Percentiles rank a stretch among this genome's conserved stretches.
Conservation (phyloP, 805 yeast species). For the Scheffersomyces ergatensis region DNA sequence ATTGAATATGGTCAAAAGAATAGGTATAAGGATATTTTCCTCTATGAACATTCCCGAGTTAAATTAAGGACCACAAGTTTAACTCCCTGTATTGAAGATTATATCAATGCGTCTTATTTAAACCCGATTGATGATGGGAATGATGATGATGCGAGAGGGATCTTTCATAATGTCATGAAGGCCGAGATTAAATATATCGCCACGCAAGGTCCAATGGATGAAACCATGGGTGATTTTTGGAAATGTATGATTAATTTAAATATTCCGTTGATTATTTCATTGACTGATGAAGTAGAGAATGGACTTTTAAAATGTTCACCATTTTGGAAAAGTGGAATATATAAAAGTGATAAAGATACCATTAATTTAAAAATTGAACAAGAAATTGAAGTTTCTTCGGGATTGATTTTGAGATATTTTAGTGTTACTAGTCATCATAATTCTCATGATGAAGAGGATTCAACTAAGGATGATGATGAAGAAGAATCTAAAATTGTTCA, state of each 20-base stretch:
- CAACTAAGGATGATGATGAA: too few relatives aligned
- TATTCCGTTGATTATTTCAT: conserved; percentile 66
- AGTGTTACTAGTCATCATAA: conserved; percentile 28
- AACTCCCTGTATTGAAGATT: conserved; percentile 39
- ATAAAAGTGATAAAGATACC: conserved; percentile 28
- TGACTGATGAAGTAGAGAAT: conserved; percentile 74
- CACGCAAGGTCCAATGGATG: conserved; percentile 80
- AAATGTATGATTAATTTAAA: conserved; percentile 65
- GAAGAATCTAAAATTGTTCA: conserved; percentile 30
- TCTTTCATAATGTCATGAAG: not conserved
- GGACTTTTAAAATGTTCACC: conserved; percentile 74
- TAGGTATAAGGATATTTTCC: conserved; percentile 84
- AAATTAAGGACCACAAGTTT: conserved; percentile 34
- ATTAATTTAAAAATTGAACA: conserved; percentile 27
- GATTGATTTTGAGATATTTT: conserved; percentile 42
- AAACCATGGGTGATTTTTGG: conserved; percentile 84
- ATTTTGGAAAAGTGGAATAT: conserved; percentile 70
- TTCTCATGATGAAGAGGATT: conserved; percentile 7
- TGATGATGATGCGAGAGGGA: conserved; percentile 1
- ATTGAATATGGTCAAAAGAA: conserved; percentile 80
- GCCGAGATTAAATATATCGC: conserved; percentile 51
- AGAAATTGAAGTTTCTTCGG: conserved; percentile 8
- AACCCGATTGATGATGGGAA: conserved; percentile 11
- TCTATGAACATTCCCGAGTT: conserved; percentile 84
- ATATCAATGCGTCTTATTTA: conserved; percentile 85